These are phyloP conservation scores for Lactarius sp. DNA, from an alignment of 768 basidiomycete species.

Conservation along the genomic window DNA sequence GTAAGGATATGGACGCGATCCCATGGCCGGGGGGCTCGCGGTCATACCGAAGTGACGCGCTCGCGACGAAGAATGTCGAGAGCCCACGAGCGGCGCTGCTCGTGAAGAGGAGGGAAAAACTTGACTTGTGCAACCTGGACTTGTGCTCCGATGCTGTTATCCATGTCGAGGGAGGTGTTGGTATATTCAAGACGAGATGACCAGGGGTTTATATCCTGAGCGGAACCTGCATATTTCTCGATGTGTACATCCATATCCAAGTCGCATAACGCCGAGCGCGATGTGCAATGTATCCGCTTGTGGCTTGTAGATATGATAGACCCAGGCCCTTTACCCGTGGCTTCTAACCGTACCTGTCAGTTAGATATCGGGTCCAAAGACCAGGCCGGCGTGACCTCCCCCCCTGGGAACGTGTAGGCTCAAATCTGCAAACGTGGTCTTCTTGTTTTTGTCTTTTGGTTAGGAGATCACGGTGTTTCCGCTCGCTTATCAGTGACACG, in stretches of 20 bases:
- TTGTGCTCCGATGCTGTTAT: not conserved
- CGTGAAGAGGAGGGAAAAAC: conserved; percentile 62
- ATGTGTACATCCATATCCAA: not conserved
- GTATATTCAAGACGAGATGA: not conserved
- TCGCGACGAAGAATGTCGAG: conserved; percentile 58
- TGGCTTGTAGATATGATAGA: not conserved
- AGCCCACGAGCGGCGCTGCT: conserved; percentile 70
- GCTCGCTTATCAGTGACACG: not conserved
- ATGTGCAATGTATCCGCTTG: not conserved
- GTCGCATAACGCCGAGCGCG: too few species aligned
- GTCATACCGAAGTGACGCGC: conserved; percentile 45
- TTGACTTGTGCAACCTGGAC: conserved; percentile 36
- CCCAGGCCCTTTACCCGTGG: conserved; percentile 8
- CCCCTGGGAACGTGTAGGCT: not conserved
- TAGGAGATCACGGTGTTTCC: not conserved
- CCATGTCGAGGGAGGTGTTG: conserved; percentile 1
- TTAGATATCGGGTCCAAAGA: not conserved
- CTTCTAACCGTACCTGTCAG: not conserved
- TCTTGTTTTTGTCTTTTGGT: not conserved
- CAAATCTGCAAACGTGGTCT: not conserved
- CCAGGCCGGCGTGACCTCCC: not conserved
- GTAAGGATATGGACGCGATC: not conserved
- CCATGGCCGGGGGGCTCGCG: not conserved
- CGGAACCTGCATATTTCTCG: not conserved
- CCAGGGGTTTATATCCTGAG: conserved; percentile 7